Evolutionary conservation across 768 basidiomycete genomes (phyloP).

Genomic region (Amyloporia xantha): DNA sequence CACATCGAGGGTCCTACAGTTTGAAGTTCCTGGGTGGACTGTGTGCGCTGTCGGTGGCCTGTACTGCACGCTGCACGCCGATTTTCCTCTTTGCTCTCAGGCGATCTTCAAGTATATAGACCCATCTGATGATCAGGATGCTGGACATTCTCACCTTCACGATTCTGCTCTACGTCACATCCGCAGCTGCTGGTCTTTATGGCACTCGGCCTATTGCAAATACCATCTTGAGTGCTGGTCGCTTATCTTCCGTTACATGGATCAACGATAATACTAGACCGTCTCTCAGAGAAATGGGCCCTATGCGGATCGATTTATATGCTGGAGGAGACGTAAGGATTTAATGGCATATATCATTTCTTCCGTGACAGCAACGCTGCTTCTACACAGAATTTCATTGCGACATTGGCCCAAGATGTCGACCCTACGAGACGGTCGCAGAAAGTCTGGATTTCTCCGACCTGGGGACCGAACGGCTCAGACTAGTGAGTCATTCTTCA

Average conservation of each 20-base stretch:
- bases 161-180: not conserved
- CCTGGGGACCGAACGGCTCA: conserved; percentile 20
- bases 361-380: not conserved
- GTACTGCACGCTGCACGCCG: too few species aligned
- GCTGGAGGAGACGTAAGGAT: conserved; percentile 35
- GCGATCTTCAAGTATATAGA: too few species aligned
- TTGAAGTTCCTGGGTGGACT: too few species aligned
- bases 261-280: conserved; percentile 40
- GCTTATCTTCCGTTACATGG: conserved; percentile 41
- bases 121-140: not conserved
- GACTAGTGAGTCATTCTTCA: conserved; percentile 25
- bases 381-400: conserved; percentile 31
- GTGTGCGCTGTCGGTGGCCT: too few species aligned
- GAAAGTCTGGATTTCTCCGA: conserved; percentile 25
- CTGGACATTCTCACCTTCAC: not conserved
- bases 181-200: conserved; percentile 27
- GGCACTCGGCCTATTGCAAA: conserved; percentile 42
- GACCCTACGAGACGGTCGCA: conserved; percentile 24
- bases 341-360: not conserved
- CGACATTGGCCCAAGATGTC: conserved; percentile 39
- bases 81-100: too few species aligned
- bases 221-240: conserved; percentile 40
- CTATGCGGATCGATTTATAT: conserved; percentile 41
- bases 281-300: conserved; percentile 33
- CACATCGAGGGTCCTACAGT: too few species aligned